Conservation (phyloP, 2,329 filamentous ascomycete species). For the Cordyceps militaris region DNA sequence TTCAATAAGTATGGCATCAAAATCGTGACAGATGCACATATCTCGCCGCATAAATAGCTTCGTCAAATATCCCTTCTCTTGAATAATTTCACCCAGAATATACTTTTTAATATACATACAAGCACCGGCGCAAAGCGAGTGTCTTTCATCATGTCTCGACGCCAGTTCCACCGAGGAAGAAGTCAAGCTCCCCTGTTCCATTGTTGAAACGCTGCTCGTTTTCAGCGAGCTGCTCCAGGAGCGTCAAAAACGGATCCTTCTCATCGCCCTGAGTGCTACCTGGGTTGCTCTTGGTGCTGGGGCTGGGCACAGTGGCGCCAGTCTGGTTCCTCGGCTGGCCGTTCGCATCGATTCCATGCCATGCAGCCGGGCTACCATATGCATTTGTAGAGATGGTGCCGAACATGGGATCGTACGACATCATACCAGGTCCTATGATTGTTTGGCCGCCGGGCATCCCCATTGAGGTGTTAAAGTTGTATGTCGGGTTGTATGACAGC, state of each 20-base stretch:
- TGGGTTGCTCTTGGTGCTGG: slow-evolving; percentile 42
- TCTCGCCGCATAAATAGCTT: background rate
- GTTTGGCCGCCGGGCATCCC: slow-evolving; percentile 25
- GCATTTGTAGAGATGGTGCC: slow-evolving; percentile 46
- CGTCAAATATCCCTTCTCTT: background rate
- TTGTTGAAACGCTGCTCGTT: slow-evolving; percentile 58
- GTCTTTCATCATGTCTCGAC: slow-evolving; percentile 9
- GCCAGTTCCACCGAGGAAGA: slow-evolving; percentile 49
- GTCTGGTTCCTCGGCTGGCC: slow-evolving; percentile 27
- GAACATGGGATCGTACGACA: slow-evolving; percentile 53
- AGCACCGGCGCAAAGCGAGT: background rate
- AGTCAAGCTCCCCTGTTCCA: slow-evolving; percentile 69
- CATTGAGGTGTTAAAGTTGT: slow-evolving; percentile 29
- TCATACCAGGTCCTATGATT: slow-evolving; percentile 11
- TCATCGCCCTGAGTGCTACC: slow-evolving; percentile 51
- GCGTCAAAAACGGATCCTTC: slow-evolving; percentile 72
- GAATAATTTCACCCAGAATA: background rate
- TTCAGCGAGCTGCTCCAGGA: slow-evolving; percentile 76
- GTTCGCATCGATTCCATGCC: slow-evolving; percentile 40
- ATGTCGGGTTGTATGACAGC: slow-evolving; percentile 36
- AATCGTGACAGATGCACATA: background rate
- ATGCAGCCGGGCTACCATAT: slow-evolving; percentile 45
- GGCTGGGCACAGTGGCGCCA: slow-evolving; percentile 34
- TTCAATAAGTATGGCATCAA: background rate
- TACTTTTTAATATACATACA: background rate